Evolutionary conservation across 2,329 filamentous ascomycete genomes (phyloP).

Genomic region (Hypoxylon sp.): DNA sequence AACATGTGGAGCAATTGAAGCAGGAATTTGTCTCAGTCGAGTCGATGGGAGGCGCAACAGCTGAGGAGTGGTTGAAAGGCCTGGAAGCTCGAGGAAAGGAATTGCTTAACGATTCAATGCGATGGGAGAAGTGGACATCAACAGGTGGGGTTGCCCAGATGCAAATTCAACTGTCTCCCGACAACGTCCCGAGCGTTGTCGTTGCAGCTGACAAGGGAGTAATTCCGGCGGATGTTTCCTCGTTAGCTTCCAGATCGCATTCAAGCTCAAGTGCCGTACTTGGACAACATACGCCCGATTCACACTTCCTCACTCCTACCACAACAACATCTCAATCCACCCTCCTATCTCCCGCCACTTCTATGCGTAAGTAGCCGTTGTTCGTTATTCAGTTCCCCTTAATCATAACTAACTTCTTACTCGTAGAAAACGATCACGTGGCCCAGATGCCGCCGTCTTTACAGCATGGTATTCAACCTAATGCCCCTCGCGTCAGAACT

Average conservation of each 20-base stretch:
- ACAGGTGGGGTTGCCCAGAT: conserved; percentile 61
- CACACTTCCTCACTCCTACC: not conserved
- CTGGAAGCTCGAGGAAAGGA: conserved; percentile 75
- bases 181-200: conserved; percentile 3
- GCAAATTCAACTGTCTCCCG: conserved; percentile 51
- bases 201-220: conserved; percentile 11
- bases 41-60: conserved; percentile 75
- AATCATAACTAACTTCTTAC: conserved; percentile 10
- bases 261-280: conserved; percentile 11
- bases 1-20: conserved; percentile 74
- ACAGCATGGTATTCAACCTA: conserved; percentile 28
- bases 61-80: conserved; percentile 85
- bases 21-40: conserved; percentile 75
- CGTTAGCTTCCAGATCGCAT: conserved; percentile 11
- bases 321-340: conserved; percentile 10
- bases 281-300: conserved; percentile 5
- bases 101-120: conserved; percentile 71
- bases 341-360: not conserved
- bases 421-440: conserved; percentile 22
- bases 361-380: conserved; percentile 13
- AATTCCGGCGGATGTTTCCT: conserved; percentile 9
- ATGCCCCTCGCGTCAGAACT: conserved; percentile 60
- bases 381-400: not conserved
- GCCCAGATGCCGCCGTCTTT: not conserved
- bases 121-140: conserved; percentile 82